A percentile compares a stretch with the other conserved stretches of the same genome.
phyloP scores from a whole-genome alignment of 164 flowering plant species.

The Aristolochia californica region DNA sequence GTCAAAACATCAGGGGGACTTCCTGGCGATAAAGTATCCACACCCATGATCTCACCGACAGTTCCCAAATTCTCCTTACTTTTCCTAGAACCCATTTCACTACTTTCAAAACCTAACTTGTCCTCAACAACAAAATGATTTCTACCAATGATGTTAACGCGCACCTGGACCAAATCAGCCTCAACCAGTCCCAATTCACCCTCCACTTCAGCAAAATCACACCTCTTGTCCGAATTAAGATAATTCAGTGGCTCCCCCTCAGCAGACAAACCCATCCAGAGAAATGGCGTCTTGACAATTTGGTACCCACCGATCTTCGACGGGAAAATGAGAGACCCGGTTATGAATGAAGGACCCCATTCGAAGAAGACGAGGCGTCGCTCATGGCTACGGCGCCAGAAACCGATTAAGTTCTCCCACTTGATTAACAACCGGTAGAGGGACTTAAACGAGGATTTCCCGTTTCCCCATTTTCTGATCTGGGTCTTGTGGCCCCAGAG shows the following conservation, averaged over 20 bases:
- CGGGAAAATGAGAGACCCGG: constrained; percentile 56
- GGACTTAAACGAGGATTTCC: constrained; percentile 30
- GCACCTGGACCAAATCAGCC: constrained; percentile 43
- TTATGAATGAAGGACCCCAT: constrained; percentile 56
- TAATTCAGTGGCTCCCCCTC: constrained; percentile 37
- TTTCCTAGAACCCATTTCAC: constrained; percentile 18
- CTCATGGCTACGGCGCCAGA: constrained; percentile 58
- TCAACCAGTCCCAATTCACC: constrained; percentile 24
- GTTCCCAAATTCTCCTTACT: constrained; percentile 18
- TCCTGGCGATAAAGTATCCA: constrained; percentile 20
- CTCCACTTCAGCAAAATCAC: constrained; percentile 14
- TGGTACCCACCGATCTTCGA: constrained; percentile 26
- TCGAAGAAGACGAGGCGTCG: constrained; percentile 56
- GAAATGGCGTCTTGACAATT: constrained; percentile 55
- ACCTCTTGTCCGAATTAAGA: constrained; percentile 35
- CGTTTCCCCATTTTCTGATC: constrained; percentile 54
- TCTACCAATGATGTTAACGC: constrained; percentile 57
- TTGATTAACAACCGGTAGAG: constrained; percentile 49
- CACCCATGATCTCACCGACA: constrained; percentile 19
- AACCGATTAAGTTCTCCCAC: constrained; percentile 68
- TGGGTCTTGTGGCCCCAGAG: constrained; percentile 62
- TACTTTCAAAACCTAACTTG: constrained; percentile 10
- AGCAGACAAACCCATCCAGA: constrained; percentile 49
- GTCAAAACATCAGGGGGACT: constrained; percentile 40
- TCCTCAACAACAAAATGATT: constrained; percentile 67